Evolutionary conservation across 495 filamentous ascomycete genomes (phyloP), one percentile per base, ranked within the genome.

Genomic region (Daldinia bambusicola): DNA sequence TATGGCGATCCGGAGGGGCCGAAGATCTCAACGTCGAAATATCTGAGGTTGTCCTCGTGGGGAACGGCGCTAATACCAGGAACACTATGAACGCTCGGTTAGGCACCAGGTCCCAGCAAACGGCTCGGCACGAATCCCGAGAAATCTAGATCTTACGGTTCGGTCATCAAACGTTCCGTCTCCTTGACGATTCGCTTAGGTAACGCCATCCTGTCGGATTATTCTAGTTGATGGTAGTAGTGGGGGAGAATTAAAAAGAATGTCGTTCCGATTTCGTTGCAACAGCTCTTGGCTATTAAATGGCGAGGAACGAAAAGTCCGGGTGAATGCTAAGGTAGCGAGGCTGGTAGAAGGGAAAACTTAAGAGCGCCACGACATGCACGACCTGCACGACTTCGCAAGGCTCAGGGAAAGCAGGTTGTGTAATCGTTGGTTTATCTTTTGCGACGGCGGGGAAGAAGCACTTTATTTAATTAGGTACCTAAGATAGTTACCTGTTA

Each of bases 111-210:
- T 43, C 61, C 9, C 56, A 41, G 16, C 37, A 37, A 32, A 43
- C 37, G 14, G 14, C 32, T 30, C 34, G 18, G 4, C 10, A 30
- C 32, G 9, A 14, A 3, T 12, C 36, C 36, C 12, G 31, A 16
- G 30, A 31, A 31, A 4, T 60, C 14, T 55, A 34, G 0, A 26
- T 51, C 93, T 80, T 88, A 97, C 95, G 95, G 95, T 78, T 99
- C 95, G 59, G 92, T 92, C 88, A 97, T 93, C 58, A 99, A 88
- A 70, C 95, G 91, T 82, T 99, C 95, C 4, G 95, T 99, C 86
- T 99, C 95, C 82, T 99, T 99, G 67, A 98, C 86, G 69, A 99
- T 99, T 71, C 95, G 85, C 85, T 99, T 99, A 2, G 95, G 95
- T 61, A 98, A 86, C 37, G 92, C 89, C 88, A 92, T 91, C 63